Conservation (phyloP, 139 green algal genomes). For the Chlamydomonas urium region DNA sequence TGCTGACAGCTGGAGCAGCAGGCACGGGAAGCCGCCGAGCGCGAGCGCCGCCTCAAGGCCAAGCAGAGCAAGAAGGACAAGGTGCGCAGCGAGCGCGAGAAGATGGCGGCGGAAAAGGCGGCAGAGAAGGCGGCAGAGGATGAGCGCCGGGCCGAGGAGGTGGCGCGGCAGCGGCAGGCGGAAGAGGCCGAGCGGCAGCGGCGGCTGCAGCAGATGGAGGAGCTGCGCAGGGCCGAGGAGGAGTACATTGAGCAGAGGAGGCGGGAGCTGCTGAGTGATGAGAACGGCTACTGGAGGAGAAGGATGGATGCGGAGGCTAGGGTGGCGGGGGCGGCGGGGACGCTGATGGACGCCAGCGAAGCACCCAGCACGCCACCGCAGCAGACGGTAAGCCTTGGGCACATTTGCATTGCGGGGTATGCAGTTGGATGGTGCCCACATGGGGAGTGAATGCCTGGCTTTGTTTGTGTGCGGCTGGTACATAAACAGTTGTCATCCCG, state of each 20-base stretch:
- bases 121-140: background rate
- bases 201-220: conserved; percentile 41
- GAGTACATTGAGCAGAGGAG: conserved; percentile 61
- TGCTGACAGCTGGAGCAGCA: conserved; percentile 36
- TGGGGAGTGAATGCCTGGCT: too few relatives aligned
- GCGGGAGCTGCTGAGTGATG: conserved; percentile 67
- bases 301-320: conserved; percentile 58
- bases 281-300: conserved; percentile 72
- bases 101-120: conserved; percentile 31
- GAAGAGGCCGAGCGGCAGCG: conserved; percentile 19
- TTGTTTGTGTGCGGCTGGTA: too few relatives aligned
- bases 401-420: too few relatives aligned
- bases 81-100: conserved; percentile 25
- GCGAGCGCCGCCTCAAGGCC: conserved; percentile 37
- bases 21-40: conserved; percentile 37
- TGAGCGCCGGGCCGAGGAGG: conserved; percentile 3
- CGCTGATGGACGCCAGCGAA: background rate
- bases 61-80: conserved; percentile 60
- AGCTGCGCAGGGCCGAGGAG: conserved; percentile 53
- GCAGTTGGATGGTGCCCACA: too few relatives aligned
- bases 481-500: too few relatives aligned
- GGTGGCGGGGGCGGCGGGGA: conserved; percentile 10
- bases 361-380: background rate
- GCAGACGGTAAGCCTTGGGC: background rate
- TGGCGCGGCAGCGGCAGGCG: background rate